Percentiles rank a stretch among this genome's conserved stretches.
Evolutionary conservation across 2,329 filamentous ascomycete species (phyloP).

Genomic region (Atkinsonella texensis): DNA sequence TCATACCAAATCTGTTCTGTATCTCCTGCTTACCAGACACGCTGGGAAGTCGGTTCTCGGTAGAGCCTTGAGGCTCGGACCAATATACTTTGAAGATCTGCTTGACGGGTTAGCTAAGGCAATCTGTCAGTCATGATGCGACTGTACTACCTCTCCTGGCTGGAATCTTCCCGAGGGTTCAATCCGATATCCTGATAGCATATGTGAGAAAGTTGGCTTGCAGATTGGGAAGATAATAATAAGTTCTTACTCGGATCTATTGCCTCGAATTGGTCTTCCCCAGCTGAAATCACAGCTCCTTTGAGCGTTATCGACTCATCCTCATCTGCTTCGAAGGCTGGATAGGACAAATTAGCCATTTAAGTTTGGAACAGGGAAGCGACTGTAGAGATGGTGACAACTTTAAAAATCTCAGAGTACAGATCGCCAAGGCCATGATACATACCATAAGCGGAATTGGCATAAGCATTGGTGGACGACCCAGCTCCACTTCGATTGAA

Average conservation of each 20-base stretch:
- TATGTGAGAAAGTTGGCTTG: too few species aligned
- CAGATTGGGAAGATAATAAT: too few species aligned
- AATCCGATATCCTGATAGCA: slow-evolving; percentile 25
- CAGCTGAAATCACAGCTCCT: background rate
- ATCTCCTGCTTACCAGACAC: slow-evolving; percentile 23
- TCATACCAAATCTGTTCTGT: slow-evolving; percentile 22
- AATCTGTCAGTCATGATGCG: background rate
- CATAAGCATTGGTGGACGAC: background rate
- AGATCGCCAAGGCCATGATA: background rate
- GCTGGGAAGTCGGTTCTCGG: slow-evolving; percentile 17
- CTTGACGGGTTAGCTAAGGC: background rate
- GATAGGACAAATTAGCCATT: background rate
- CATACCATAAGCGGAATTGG: background rate
- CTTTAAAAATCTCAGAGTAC: background rate
- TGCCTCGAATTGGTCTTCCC: slow-evolving; percentile 10
- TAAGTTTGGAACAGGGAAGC: background rate
- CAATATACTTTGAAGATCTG: slow-evolving; percentile 45
- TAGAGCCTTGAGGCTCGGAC: slow-evolving; percentile 36
- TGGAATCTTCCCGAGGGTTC: slow-evolving; percentile 26
- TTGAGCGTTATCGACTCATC: background rate
- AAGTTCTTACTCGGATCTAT: slow-evolving; percentile 25
- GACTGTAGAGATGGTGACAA: background rate
- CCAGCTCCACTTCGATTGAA: background rate
- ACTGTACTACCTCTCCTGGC: slow-evolving; percentile 27
- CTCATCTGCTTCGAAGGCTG: slow-evolving; percentile 5